A percentile compares a stretch with the other conserved stretches of the same genome.
Evolutionary conservation across 768 basidiomycete species (phyloP).

Genomic region (Mrakia gelida): DNA sequence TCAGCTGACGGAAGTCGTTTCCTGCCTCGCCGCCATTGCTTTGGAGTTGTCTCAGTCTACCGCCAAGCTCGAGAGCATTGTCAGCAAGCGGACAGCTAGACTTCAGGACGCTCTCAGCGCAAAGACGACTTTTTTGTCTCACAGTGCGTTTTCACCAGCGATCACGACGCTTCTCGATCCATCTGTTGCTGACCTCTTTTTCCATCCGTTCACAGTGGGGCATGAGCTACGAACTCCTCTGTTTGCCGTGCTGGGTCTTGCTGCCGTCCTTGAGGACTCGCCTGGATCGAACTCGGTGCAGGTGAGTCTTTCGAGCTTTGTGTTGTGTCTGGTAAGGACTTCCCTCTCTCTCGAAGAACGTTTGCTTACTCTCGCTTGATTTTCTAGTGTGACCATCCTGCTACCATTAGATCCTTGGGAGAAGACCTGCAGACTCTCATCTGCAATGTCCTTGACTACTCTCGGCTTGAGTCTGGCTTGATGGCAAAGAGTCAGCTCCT

Average conservation of each 20-base stretch:
- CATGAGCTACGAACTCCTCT: constrained; percentile 30
- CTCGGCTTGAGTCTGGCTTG: constrained; percentile 1
- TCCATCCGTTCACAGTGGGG: not conserved
- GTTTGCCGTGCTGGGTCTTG: constrained; percentile 24
- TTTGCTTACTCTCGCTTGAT: too few relatives aligned
- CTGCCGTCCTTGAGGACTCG: constrained; percentile 27
- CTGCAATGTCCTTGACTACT: not conserved
- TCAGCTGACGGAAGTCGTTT: constrained; percentile 16
- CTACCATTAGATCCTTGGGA: constrained; percentile 12
- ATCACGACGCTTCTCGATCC: not conserved
- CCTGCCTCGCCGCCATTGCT: constrained; percentile 13
- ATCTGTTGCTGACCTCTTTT: not conserved
- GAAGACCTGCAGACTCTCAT: constrained; percentile 7
- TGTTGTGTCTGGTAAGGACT: too few relatives aligned
- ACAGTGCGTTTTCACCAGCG: not conserved
- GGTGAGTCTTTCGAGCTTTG: too few relatives aligned
- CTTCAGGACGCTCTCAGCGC: constrained; percentile 16
- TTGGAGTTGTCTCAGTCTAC: constrained; percentile 14
- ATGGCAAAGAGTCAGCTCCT: not conserved
- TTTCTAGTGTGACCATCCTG: constrained; percentile 7
- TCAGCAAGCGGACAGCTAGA: not conserved
- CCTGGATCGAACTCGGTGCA: constrained; percentile 8
- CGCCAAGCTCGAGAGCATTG: constrained; percentile 11
- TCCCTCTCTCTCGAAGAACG: too few relatives aligned
- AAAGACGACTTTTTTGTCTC: constrained; percentile 13